phyloP scores from a whole-genome alignment of 1,284 basidiomycete species.

The Boletus albobrunnescens region DNA sequence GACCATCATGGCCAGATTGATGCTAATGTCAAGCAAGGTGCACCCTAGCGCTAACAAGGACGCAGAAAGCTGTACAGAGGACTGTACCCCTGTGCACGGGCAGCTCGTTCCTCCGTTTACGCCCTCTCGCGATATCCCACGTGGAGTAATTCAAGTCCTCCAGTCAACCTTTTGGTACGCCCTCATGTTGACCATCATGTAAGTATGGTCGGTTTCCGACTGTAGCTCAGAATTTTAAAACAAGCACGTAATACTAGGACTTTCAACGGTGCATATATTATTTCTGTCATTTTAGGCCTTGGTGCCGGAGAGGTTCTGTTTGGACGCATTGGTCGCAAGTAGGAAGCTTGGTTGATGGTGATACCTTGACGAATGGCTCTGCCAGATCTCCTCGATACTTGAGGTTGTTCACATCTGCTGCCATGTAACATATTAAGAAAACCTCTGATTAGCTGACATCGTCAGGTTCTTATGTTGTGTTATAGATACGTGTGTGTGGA shows the following conservation, averaged over 20 bases:
- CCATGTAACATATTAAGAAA: not conserved
- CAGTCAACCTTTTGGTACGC: slow-evolving; percentile 56
- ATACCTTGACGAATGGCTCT: not conserved
- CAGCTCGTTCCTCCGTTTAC: slow-evolving; percentile 55
- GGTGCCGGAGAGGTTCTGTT: slow-evolving; percentile 65
- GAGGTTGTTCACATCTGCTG: not conserved
- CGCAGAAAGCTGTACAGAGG: not conserved
- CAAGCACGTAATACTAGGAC: slow-evolving; percentile 51
- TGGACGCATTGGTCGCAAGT: slow-evolving; percentile 44
- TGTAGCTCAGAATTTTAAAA: slow-evolving; percentile 3
- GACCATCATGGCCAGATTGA: slow-evolving; percentile 12
- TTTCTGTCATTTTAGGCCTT: slow-evolving; percentile 59
- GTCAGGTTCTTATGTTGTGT: too few relatives aligned
- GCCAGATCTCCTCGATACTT: not conserved
- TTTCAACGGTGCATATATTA: slow-evolving; percentile 65
- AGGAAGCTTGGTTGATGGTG: slow-evolving; percentile 3
- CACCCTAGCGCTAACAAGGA: not conserved
- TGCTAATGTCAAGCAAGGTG: not conserved
- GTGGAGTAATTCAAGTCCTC: slow-evolving; percentile 54
- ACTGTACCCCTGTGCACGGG: not conserved
- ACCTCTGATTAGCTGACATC: not conserved
- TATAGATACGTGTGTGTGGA: too few relatives aligned
- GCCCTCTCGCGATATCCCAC: slow-evolving; percentile 54
- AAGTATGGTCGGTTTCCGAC: slow-evolving; percentile 26
- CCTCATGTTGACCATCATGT: slow-evolving; percentile 75